Percentiles rank a stretch among this genome's conserved stretches.
Conservation (phyloP, 257 asterid species). For the Solanum medicagineum region DNA sequence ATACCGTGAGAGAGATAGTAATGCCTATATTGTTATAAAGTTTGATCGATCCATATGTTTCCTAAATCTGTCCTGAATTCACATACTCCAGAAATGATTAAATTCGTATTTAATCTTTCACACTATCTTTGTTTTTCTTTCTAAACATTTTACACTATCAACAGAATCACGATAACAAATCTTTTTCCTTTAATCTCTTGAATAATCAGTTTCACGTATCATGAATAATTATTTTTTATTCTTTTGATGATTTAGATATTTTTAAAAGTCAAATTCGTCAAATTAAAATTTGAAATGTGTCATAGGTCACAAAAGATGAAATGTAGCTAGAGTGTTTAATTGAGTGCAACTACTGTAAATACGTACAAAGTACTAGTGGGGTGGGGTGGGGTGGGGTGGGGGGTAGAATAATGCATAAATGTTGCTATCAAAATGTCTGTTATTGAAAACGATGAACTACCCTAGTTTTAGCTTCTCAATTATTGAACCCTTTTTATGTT, state of each 20-base stretch:
- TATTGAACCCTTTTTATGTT: not conserved
- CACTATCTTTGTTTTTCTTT: not conserved
- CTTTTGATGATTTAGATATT: not conserved
- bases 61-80: not conserved
- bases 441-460: conserved; percentile 5
- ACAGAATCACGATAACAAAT: not conserved
- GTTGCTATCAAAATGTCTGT: not conserved
- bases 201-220: not conserved
- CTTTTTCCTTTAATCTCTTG: not conserved
- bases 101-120: not conserved
- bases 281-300: not conserved
- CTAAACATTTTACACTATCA: not conserved
- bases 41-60: not conserved
- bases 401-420: not conserved
- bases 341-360: not conserved
- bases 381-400: not conserved
- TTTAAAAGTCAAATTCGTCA: not conserved
- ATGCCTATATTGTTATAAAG: not conserved
- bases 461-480: not conserved
- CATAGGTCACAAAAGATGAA: not conserved
- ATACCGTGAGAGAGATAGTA: not conserved
- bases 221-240: not conserved
- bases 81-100: not conserved
- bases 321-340: not conserved
- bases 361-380: not conserved